Evolutionary conservation across 2,329 filamentous ascomycete species (phyloP).

Genomic region (Eutypa lata): DNA sequence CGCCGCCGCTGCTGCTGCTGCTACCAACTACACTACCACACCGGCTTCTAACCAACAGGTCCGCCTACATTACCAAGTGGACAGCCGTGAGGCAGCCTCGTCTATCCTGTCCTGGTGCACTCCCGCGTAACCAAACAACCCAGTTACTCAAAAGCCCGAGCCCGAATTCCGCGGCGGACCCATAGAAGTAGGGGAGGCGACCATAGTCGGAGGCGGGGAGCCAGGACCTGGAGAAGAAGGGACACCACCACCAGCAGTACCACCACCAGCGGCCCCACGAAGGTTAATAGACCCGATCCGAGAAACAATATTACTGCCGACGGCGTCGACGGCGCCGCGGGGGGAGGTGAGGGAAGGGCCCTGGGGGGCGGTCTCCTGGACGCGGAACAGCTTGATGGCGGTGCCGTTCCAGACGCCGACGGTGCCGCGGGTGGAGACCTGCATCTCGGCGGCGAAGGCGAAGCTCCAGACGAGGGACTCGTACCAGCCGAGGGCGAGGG

Average conservation of each 20-base stretch:
- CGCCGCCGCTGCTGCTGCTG: too few relatives aligned
- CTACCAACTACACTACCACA: too few relatives aligned
- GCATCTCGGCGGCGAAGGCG: conserved; percentile 87
- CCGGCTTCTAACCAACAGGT: too few relatives aligned
- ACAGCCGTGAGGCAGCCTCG: too few relatives aligned
- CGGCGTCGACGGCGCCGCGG: conserved; percentile 86
- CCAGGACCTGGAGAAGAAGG: too few relatives aligned
- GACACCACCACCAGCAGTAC: conserved; percentile 3
- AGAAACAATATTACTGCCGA: conserved; percentile 84
- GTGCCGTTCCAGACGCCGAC: conserved; percentile 95
- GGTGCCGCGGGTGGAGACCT: conserved; percentile 78
- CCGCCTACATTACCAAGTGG: too few relatives aligned
- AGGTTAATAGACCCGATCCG: conserved; percentile 81
- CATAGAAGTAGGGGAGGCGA: too few relatives aligned
- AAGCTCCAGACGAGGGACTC: conserved; percentile 92
- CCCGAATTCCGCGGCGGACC: too few relatives aligned
- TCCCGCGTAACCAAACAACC: too few relatives aligned
- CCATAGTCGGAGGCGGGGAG: too few relatives aligned
- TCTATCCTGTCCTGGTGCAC: too few relatives aligned
- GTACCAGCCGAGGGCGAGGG: conserved; percentile 89
- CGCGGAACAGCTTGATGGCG: conserved; percentile 79
- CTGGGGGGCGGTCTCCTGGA: conserved; percentile 77
- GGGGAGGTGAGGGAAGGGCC: conserved; percentile 82
- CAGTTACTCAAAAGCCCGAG: too few relatives aligned
- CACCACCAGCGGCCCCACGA: conserved; percentile 40